Base-by-base conservation (phyloP, 1,284 basidiomycete genomes). In the Microbotryum saponariae region DNA sequence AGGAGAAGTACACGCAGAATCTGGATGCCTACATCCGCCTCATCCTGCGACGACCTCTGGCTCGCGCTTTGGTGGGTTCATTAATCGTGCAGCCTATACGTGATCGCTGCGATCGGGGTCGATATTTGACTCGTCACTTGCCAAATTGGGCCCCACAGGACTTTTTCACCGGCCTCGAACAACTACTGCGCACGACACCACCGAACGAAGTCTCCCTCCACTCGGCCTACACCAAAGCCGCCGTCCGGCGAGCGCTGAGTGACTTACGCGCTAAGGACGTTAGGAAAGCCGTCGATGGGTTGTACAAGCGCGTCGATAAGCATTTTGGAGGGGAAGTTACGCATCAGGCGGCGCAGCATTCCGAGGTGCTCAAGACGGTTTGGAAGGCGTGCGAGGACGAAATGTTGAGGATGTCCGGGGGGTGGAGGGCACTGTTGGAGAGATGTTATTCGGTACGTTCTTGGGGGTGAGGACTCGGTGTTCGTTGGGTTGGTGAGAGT, bases 261-360 rank as follows among this genome's bases (percentile, higher is more conserved):
- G 92, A 97, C 69, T 87, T 85, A 72, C 86, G 83, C 59, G 78
- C 83, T 37, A 97, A 96, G 75, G 94, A 98, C 73, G 79, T 97
- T 31, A 85, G 89, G 45, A 96, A 82, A 70, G 75, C 78, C 23
- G 79, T 97, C 54, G 94, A 97, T 64, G 83, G 84, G 10, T 80
- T 98, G 50, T 88, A 86, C 73, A 90, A 90, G 73, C 84, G 94
- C 9, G 90, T 98, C 29, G 90, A 92, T 75, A 98, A 98, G 75
- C 94, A 97, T 74, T 97, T 97, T 74, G 85, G 85, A 4, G 73
- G 69, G 33, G 88, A 91, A 70, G 64, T 69, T 3, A 59, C 58
- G 4, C 66, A 65, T 29, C 82, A 82, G 0, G 82, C 84, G 9
- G 86, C 86, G 65, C 86, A 84, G 69, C 75, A 81, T 4, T 82